phyloP scores from a whole-genome alignment of 129 eudicot species.

The Pseudognaphalium luteoalbum region DNA sequence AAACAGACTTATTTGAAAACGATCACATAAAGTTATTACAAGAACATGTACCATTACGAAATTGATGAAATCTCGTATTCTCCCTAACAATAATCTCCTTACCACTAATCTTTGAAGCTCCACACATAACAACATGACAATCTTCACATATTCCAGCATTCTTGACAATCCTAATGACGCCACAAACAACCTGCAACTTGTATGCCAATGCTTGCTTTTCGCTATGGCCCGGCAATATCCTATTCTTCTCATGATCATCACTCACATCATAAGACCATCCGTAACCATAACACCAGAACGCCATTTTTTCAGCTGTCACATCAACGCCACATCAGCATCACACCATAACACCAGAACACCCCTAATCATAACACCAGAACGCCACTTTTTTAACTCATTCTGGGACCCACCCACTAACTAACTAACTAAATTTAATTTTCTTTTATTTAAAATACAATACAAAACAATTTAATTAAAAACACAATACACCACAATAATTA shows the following conservation, averaged over 20 bases:
- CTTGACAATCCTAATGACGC: conserved; percentile 47
- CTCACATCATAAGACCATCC: conserved; percentile 35
- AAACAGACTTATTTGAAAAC: background rate
- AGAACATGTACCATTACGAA: conserved; percentile 50
- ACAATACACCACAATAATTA: too few relatives aligned
- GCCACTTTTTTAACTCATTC: too few relatives aligned
- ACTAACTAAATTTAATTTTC: too few relatives aligned
- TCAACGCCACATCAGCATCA: too few relatives aligned
- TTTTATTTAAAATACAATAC: too few relatives aligned
- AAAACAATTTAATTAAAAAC: too few relatives aligned
- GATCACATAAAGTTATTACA: conserved; percentile 53
- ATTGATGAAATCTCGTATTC: conserved; percentile 53
- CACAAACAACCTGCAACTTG: conserved; percentile 40
- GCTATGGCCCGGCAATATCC: conserved; percentile 51
- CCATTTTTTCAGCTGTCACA: too few relatives aligned
- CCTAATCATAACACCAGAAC: too few relatives aligned
- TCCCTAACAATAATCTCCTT: conserved; percentile 55
- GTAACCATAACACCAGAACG: too few relatives aligned
- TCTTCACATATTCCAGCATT: conserved; percentile 61
- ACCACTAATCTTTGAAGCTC: conserved; percentile 47
- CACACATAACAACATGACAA: conserved; percentile 53
- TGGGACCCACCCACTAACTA: too few relatives aligned
- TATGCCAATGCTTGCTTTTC: conserved; percentile 60
- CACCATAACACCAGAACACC: too few relatives aligned
- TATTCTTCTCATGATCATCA: conserved; percentile 48